A percentile compares a stretch with the other conserved stretches of the same genome.
Evolutionary conservation across 1,139 yeast species (phyloP).

Genomic region (Blastobotrys elegans): DNA sequence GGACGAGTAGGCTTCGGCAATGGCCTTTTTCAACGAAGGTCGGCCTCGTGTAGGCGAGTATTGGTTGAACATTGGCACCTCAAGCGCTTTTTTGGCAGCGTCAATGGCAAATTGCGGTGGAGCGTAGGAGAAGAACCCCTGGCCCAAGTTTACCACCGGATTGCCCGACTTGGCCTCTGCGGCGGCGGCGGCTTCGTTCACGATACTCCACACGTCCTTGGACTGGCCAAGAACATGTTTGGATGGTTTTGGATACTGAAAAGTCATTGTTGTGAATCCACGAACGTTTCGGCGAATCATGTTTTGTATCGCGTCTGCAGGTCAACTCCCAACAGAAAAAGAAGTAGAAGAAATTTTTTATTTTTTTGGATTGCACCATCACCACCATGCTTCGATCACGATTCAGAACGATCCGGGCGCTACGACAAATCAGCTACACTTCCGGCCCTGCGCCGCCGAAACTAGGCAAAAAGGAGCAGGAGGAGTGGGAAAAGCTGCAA

Average conservation of each 20-base stretch:
- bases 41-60: constrained; percentile 91
- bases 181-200: constrained; percentile 90
- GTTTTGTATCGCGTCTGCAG: too few species aligned
- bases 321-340: too few species aligned
- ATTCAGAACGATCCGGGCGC: too few species aligned
- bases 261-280: not conserved
- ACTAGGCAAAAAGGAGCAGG: constrained; percentile 81
- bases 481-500: constrained; percentile 84
- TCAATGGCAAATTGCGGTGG: constrained; percentile 87
- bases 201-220: constrained; percentile 90
- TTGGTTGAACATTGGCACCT: constrained; percentile 72
- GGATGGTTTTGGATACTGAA: constrained; percentile 21
- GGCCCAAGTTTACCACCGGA: constrained; percentile 84
- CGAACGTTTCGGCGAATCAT: not conserved
- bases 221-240: constrained; percentile 21
- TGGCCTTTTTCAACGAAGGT: constrained; percentile 62
- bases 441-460: constrained; percentile 71
- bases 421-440: not conserved
- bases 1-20: constrained; percentile 67
- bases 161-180: constrained; percentile 62
- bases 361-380: too few species aligned
- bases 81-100: constrained; percentile 76
- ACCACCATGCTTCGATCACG: too few species aligned
- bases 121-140: constrained; percentile 91
- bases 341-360: too few species aligned